Evolutionary conservation across 2,329 filamentous ascomycete species (phyloP), one percentile per base, ranked within the genome.

Genomic region (Aspergillus novoparasiticus): DNA sequence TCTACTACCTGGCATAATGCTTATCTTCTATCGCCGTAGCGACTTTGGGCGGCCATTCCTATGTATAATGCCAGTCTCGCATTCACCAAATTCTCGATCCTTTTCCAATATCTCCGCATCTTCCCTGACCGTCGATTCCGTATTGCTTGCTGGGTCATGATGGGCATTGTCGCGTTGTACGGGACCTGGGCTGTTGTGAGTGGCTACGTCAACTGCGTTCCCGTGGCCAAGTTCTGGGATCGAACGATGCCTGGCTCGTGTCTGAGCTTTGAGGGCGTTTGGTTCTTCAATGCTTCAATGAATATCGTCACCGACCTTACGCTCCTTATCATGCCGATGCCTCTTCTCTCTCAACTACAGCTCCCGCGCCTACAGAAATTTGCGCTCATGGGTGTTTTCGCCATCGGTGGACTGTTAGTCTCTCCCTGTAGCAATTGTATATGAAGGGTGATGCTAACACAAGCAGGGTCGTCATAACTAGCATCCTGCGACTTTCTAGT

Each of bases 71-170:
- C 71, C 30, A 75, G 73, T 60, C 62, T 78, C 48, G 68, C 63
- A 57, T 75, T 74, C 62, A 80, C 78, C 45, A 82, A 82, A 67
- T 73, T 78, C 62, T 82, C 80, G 48, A 80, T 83, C 59, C 72
- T 83, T 28, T 74, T 80, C 43, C 80, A 82, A 70, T 82, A 82
- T 64, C 73, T 82, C 12, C 80, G 81, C 34, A 77, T 83, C 60
- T 81, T 83, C 69, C 73, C 68, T 53, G 66, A 68, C 55, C 71
- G 64, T 23, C 64, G 60, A 41, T 76, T 74, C 50, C 72, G 79
- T 23, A 60, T 73, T 9, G 61, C 69, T 32, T 80, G 79, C 63
- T 78, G 73, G 57, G 39, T 68, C 26, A 64, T 82, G 23, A 70
- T 82, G 62, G 62, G 66, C 1, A 54, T 75, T 68, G 64, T 76